Evolutionary conservation across 2,329 filamentous ascomycete genomes (phyloP), one percentile per base, ranked within the genome.

Genomic region (Exserohilum turcica): DNA sequence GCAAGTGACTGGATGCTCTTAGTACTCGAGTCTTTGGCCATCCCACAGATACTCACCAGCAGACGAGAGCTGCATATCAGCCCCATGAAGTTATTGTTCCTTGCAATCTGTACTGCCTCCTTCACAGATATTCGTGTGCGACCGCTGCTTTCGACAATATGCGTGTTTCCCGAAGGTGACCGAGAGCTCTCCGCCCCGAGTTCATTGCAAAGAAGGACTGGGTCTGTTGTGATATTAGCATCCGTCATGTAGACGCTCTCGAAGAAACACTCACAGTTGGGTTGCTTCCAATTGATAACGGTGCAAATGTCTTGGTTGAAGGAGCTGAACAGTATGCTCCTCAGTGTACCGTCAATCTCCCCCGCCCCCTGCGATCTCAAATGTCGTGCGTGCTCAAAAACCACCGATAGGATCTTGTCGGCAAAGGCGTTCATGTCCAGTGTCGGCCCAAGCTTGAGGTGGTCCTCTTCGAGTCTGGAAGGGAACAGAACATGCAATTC

Each of bases 31-130:
- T 3, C 9, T 28, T 5, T 45, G 33, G 18, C 6, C 24, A 38
- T 24, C 16, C 32, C n/a, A 8, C 6, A 13, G 3, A 2, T 7
- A 82, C 88, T 68, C 82, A 95, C 91, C 79, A 99, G 76, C 59
- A 99, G 80, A 62, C 89, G 85, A 28, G 91, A 93, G 64, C 88
- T 92, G 77, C 92, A 97, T 55, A 97, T 90, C 68, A 99, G 74
- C 3, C 94, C 94, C 94, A 99, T 99, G 62, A 99, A 91, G 73
- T 99, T 99, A 73, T 99, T 99, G 71, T 88, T 90, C 75, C 95
- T 90, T 18, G 93, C 92, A 69, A 96, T 91, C 59, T 92, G 85
- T 12, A 97, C 94, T 4, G 91, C 91, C 73, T 99, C 93, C 77
- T 97, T 99, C 63, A 97, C 91, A 5, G 91, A 96, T 60, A 88